Evolutionary conservation across 2,329 filamentous ascomycete species (phyloP).

Genomic region (Lasiodiplodia hormozganensis): DNA sequence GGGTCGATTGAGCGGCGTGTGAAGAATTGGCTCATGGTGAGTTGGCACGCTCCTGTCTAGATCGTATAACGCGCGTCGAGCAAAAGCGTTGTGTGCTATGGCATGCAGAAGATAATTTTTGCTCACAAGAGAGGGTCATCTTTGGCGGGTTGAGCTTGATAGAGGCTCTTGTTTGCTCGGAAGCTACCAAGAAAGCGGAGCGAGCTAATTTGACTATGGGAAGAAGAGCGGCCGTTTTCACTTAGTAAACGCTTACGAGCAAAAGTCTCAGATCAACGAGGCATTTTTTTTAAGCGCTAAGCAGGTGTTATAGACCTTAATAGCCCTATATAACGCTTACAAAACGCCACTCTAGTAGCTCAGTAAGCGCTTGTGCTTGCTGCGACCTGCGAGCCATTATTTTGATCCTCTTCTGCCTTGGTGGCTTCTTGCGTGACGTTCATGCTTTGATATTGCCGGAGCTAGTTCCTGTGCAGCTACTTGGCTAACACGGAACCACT

Average conservation of each 20-base stretch:
- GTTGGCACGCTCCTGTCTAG: not conserved
- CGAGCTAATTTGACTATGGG: not conserved
- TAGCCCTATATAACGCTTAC: not conserved
- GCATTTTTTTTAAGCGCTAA: not conserved
- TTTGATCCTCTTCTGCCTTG: not conserved
- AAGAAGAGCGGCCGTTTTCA: not conserved
- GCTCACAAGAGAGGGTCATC: not conserved
- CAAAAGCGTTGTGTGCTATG: not conserved
- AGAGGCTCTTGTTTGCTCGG: not conserved
- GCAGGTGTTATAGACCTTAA: not conserved
- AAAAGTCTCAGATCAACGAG: not conserved
- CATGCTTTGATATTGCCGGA: not conserved
- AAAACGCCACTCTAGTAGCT: not conserved
- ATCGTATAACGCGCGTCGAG: not conserved
- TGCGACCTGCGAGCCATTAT: not conserved
- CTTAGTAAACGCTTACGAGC: not conserved
- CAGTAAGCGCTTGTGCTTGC: not conserved
- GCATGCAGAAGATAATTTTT: not conserved
- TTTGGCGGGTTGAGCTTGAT: not conserved
- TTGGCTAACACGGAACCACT: not conserved
- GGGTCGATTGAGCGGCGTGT: not conserved
- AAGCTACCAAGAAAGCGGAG: not conserved
- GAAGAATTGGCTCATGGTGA: not conserved
- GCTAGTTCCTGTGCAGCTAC: not conserved
- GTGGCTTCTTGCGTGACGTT: not conserved